Evolutionary conservation across 495 filamentous ascomycete species (phyloP).

Genomic region (Podospora anserina): DNA sequence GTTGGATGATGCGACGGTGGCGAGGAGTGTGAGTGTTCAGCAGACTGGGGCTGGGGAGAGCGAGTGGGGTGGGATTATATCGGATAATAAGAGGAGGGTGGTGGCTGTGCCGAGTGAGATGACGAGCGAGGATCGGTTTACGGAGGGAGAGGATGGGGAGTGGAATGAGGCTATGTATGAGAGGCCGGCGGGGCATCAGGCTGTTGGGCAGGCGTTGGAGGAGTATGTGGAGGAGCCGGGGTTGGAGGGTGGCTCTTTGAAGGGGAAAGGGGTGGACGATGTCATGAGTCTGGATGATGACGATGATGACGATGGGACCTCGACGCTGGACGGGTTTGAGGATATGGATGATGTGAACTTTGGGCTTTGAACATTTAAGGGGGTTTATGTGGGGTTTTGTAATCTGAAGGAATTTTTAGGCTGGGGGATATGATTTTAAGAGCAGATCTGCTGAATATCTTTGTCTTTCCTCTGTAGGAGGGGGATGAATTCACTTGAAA

Average conservation of each 20-base stretch:
- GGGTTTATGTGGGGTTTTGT: background rate
- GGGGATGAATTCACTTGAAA: too few relatives aligned
- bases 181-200: constrained; percentile 26
- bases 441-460: too few relatives aligned
- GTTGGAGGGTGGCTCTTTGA: background rate
- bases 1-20: constrained; percentile 15
- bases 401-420: background rate
- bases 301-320: constrained; percentile 18
- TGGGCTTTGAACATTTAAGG: background rate
- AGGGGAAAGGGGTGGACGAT: background rate
- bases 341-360: constrained; percentile 9
- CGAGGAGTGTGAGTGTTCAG: constrained; percentile 29
- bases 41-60: constrained; percentile 21
- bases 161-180: constrained; percentile 25
- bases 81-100: constrained; percentile 10
- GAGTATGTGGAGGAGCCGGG: background rate
- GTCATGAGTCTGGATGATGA: constrained; percentile 3
- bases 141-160: constrained; percentile 10
- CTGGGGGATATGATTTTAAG: too few relatives aligned
- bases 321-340: constrained; percentile 29
- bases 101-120: constrained; percentile 12
- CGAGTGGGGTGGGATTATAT: background rate
- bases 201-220: constrained; percentile 1
- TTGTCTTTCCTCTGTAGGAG: too few relatives aligned
- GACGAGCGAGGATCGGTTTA: constrained; percentile 25